These are phyloP conservation scores for Lablab purpureus DNA, from an alignment of 306 rosid genomes.

Conservation along the genomic window DNA sequence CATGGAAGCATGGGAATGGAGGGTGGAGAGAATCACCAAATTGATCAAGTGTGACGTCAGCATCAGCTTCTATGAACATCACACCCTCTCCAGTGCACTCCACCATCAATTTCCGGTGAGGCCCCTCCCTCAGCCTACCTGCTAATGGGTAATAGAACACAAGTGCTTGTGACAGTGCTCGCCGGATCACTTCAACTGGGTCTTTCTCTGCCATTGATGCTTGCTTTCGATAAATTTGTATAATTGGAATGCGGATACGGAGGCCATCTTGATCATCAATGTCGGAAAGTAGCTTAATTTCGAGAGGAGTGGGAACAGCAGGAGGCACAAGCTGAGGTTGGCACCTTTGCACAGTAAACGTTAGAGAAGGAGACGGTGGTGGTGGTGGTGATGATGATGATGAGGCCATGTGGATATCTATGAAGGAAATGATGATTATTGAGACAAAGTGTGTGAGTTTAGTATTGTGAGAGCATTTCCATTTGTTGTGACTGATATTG, in stretches of 20 bases:
- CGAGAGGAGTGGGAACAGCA: conserved; percentile 18
- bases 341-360: not conserved
- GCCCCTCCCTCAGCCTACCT: conserved; percentile 43
- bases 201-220: conserved; percentile 35
- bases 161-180: not conserved
- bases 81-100: conserved; percentile 43
- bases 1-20: conserved; percentile 54
- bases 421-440: too few species aligned
- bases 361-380: not conserved
- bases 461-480: too few species aligned
- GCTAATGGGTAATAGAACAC: conserved; percentile 49
- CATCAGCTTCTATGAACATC: conserved; percentile 3
- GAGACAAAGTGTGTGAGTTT: too few species aligned
- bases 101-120: conserved; percentile 44
- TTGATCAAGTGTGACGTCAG: conserved; percentile 33
- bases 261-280: conserved; percentile 13
- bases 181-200: not conserved
- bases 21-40: conserved; percentile 53
- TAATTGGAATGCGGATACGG: not conserved
- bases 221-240: not conserved
- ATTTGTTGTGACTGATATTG: too few species aligned
- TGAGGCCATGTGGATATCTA: too few species aligned
- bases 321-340: not conserved
- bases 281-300: conserved; percentile 17
- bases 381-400: too few species aligned